These are phyloP conservation scores for Trichoderma hamatum DNA, from an alignment of 2,329 filamentous ascomycete species.

Conservation along the genomic window DNA sequence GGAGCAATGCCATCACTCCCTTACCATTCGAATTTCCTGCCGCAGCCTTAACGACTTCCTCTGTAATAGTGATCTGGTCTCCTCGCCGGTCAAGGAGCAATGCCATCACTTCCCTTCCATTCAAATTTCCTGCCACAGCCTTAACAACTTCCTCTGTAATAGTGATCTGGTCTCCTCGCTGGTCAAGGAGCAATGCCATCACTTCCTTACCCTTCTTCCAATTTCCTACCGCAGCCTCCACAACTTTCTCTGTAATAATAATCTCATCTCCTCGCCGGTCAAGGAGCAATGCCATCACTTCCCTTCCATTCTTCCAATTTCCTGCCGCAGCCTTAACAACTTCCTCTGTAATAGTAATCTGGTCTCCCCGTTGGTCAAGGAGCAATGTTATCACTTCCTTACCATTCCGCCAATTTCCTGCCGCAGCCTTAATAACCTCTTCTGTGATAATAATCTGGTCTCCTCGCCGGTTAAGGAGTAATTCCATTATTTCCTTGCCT, in stretches of 20 bases:
- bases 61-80: neutral
- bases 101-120: neutral
- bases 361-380: neutral
- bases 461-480: neutral
- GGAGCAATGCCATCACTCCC: neutral
- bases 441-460: neutral
- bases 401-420: neutral
- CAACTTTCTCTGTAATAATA: neutral
- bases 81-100: neutral
- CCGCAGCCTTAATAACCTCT: neutral
- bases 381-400: neutral
- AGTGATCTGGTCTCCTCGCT: neutral
- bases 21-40: neutral
- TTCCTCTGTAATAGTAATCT: neutral
- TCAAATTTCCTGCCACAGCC: neutral
- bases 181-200: neutral
- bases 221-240: neutral
- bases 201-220: too few species aligned
- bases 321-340: neutral
- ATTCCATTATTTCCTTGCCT: neutral
- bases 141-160: neutral
- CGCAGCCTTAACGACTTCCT: neutral
- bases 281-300: neutral
- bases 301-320: neutral
- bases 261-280: neutral